phyloP scores from a whole-genome alignment of 2,329 filamentous ascomycete genomes.

The Penicillium sp. region DNA sequence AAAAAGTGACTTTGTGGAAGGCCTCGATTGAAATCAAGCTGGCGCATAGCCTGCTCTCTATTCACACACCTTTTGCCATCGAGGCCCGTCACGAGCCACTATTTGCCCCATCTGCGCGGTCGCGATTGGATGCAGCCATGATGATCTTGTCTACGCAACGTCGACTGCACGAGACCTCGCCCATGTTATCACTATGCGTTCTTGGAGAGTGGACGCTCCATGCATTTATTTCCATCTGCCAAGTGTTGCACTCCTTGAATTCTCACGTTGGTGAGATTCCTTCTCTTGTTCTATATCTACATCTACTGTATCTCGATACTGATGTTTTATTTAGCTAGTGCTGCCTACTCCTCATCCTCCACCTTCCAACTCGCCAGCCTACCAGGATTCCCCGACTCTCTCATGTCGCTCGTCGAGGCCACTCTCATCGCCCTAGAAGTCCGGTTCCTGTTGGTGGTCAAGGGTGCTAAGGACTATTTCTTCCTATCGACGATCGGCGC shows the following conservation, averaged over 20 bases:
- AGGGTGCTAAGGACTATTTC: constrained; percentile 42
- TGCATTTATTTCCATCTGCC: constrained; percentile 39
- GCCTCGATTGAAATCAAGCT: constrained; percentile 37
- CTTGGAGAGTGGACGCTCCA: constrained; percentile 40
- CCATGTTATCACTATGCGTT: constrained; percentile 33
- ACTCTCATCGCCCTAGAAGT: constrained; percentile 31
- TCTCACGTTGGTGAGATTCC: constrained; percentile 22
- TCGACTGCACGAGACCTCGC: constrained; percentile 34
- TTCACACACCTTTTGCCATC: constrained; percentile 42
- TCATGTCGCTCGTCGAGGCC: constrained; percentile 35
- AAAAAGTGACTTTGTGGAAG: constrained; percentile 33
- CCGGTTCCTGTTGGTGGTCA: constrained; percentile 33
- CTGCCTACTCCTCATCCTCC: constrained; percentile 5
- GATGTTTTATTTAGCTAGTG: constrained; percentile 11
- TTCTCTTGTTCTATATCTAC: background rate
- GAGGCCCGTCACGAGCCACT: constrained; percentile 33
- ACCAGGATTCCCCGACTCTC: constrained; percentile 33
- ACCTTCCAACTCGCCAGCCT: constrained; percentile 26
- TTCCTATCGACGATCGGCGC: constrained; percentile 39
- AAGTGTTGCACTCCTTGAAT: constrained; percentile 33
- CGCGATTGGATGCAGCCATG: constrained; percentile 38
- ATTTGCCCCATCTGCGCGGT: constrained; percentile 36
- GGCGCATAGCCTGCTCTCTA: constrained; percentile 37
- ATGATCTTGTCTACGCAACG: constrained; percentile 40
- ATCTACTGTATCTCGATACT: background rate